Percentiles rank a stretch among this genome's conserved stretches.
Conservation (phyloP, 345 rosid genomes). For the Aurinia saxatilis region DNA sequence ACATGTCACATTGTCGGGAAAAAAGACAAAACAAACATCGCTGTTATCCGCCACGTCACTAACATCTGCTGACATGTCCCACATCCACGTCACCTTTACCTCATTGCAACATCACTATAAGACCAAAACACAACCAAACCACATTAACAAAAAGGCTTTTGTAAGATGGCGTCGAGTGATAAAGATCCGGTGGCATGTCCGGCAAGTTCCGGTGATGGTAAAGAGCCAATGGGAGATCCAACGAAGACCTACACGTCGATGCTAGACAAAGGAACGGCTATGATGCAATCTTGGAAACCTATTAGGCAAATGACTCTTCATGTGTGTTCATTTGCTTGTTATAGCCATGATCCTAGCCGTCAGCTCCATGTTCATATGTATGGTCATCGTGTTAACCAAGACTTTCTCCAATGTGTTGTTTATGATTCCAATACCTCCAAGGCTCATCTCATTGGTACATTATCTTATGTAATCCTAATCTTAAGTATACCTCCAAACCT, state of each 20-base stretch:
- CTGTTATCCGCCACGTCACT: not conserved
- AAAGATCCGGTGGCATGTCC: constrained; percentile 23
- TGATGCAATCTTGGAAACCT: constrained; percentile 70
- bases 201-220: constrained; percentile 14
- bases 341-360: constrained; percentile 70
- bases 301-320: constrained; percentile 59
- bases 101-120: constrained; percentile 4
- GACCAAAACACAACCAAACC: not conserved
- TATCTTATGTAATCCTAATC: not conserved
- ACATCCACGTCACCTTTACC: not conserved
- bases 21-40: not conserved
- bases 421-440: constrained; percentile 47
- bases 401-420: constrained; percentile 79
- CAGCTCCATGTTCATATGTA: constrained; percentile 74
- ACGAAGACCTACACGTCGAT: constrained; percentile 41
- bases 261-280: constrained; percentile 46
- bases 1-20: not conserved
- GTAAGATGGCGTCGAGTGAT: constrained; percentile 23
- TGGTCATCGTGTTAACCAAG: constrained; percentile 58
- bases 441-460: constrained; percentile 57
- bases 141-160: not conserved
- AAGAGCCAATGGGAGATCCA: constrained; percentile 37
- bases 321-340: constrained; percentile 63
- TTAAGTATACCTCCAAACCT: too few relatives aligned
- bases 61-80: not conserved